phyloP scores from a whole-genome alignment of 148 eudicot genomes.

The Rhododendron kiyosumense region DNA sequence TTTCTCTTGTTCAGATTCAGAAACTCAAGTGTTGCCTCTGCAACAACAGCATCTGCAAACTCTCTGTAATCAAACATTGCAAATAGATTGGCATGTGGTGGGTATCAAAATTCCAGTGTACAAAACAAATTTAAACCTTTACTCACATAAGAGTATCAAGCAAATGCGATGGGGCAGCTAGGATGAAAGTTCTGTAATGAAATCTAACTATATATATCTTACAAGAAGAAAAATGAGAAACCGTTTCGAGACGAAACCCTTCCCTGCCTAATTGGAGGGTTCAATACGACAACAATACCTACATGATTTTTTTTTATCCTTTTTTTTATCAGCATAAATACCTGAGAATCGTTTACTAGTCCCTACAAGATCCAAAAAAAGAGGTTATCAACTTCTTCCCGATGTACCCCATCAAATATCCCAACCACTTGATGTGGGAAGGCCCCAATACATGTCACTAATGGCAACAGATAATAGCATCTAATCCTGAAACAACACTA shows the following conservation, averaged over 20 bases:
- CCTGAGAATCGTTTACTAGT: neutral
- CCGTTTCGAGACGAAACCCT: neutral
- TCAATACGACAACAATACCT: neutral
- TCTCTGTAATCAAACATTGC: too few relatives aligned
- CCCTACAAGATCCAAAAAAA: neutral
- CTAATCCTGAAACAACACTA: neutral
- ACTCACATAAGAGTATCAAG: too few relatives aligned
- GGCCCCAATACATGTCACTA: neutral
- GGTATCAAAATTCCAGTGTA: too few relatives aligned
- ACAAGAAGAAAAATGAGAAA: neutral
- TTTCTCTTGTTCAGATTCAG: too few relatives aligned
- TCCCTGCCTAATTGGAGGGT: neutral
- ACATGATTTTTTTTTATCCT: neutral
- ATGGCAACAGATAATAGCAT: neutral
- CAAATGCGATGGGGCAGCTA: too few relatives aligned
- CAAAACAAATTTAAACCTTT: too few relatives aligned
- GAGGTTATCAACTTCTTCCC: neutral
- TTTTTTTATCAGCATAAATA: neutral
- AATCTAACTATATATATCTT: too few relatives aligned
- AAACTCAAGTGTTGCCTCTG: too few relatives aligned
- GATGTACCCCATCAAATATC: neutral
- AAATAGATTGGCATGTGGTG: too few relatives aligned
- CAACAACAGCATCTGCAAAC: too few relatives aligned
- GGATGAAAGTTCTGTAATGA: too few relatives aligned
- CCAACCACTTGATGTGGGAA: neutral